A percentile compares a stretch with the other conserved stretches of the same genome.
These are phyloP conservation scores for Paecilomyces niveus DNA, from an alignment of 2,329 filamentous ascomycete genomes.

Conservation along the genomic window DNA sequence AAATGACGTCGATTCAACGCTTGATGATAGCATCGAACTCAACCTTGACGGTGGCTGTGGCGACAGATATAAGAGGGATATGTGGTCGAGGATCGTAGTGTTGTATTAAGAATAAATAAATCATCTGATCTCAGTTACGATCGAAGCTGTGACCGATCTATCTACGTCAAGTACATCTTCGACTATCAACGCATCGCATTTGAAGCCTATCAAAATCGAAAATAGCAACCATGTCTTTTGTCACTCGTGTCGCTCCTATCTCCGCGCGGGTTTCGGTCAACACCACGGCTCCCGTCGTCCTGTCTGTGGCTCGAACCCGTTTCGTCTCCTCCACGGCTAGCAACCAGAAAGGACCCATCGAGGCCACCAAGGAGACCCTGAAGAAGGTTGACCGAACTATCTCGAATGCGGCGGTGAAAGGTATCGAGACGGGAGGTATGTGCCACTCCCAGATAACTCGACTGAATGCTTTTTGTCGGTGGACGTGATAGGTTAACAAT, in stretches of 20 bases:
- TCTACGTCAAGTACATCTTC: background rate
- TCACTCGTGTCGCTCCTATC: slow-evolving; percentile 24
- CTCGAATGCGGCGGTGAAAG: slow-evolving; percentile 51
- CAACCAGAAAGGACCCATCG: slow-evolving; percentile 45
- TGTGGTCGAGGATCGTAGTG: too few species aligned
- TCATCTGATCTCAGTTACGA: background rate
- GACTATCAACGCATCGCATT: background rate
- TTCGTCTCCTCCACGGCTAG: slow-evolving; percentile 48
- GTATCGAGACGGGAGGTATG: slow-evolving; percentile 57
- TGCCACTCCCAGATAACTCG: slow-evolving; percentile 1
- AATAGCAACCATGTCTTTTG: slow-evolving; percentile 26
- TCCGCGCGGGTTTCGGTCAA: slow-evolving; percentile 15
- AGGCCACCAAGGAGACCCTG: slow-evolving; percentile 51
- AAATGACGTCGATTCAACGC: background rate
- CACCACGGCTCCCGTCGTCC: slow-evolving; percentile 11
- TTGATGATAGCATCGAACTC: background rate
- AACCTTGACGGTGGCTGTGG: background rate
- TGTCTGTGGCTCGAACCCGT: slow-evolving; percentile 11
- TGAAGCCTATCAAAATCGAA: background rate
- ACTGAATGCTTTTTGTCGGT: background rate
- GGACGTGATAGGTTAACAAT: background rate
- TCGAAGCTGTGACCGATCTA: background rate
- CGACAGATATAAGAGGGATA: background rate
- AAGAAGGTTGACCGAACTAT: slow-evolving; percentile 52
- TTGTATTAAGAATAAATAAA: background rate